Percentiles rank a stretch among this genome's conserved stretches.
Conservation (phyloP, 441 rosid species). For the Breynia disticha region DNA sequence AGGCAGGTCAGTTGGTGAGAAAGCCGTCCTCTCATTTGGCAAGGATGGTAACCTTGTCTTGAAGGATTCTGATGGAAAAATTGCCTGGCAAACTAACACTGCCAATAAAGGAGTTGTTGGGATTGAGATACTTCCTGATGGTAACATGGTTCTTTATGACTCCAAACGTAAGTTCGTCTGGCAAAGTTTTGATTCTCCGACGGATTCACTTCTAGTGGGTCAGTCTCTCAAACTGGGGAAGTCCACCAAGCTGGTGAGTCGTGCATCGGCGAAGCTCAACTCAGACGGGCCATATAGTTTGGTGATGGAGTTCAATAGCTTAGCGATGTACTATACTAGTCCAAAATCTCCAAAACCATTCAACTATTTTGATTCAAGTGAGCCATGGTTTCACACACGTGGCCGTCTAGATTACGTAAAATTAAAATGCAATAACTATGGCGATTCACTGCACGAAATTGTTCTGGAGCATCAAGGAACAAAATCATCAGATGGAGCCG, state of each 20-base stretch:
- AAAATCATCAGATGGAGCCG: not conserved
- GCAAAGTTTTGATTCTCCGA: slow-evolving; percentile 75
- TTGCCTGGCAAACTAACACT: slow-evolving; percentile 67
- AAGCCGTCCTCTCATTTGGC: slow-evolving; percentile 44
- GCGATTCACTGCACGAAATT: slow-evolving; percentile 19
- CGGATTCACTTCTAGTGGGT: slow-evolving; percentile 59
- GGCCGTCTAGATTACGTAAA: slow-evolving; percentile 14
- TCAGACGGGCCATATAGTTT: slow-evolving; percentile 49
- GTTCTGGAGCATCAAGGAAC: slow-evolving; percentile 7
- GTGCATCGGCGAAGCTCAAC: slow-evolving; percentile 28
- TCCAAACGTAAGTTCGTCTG: slow-evolving; percentile 38
- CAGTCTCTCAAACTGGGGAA: slow-evolving; percentile 38
- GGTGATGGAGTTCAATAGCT: slow-evolving; percentile 39
- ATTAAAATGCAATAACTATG: slow-evolving; percentile 20
- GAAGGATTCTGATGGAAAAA: slow-evolving; percentile 42
- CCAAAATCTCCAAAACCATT: slow-evolving; percentile 33
- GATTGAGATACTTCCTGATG: slow-evolving; percentile 38
- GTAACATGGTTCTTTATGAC: slow-evolving; percentile 60
- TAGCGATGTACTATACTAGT: slow-evolving; percentile 40
- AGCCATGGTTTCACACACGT: not conserved
- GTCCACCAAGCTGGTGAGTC: slow-evolving; percentile 41
- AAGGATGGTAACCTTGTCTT: slow-evolving; percentile 51
- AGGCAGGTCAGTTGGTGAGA: slow-evolving; percentile 45
- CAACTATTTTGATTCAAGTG: slow-evolving; percentile 25
- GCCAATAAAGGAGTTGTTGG: slow-evolving; percentile 54